Percentiles rank a stretch among this genome's conserved stretches.
These are phyloP conservation scores for Psilocybe sp. DNA, from an alignment of 768 basidiomycete genomes.

Conservation along the genomic window DNA sequence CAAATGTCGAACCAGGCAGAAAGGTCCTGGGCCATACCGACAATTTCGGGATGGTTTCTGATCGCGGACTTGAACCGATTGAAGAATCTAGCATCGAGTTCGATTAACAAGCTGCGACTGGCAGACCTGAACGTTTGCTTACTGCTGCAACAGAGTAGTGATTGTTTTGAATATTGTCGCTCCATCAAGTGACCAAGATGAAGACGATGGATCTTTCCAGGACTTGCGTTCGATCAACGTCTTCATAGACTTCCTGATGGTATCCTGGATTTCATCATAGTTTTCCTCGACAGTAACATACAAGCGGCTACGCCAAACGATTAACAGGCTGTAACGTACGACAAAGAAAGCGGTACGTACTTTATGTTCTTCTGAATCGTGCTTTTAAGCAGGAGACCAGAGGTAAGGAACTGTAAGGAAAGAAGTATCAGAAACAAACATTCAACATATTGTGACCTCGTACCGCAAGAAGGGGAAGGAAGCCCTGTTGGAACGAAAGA, in stretches of 20 bases:
- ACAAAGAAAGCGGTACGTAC: slow-evolving; percentile 8
- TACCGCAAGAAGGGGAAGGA: slow-evolving; percentile 52
- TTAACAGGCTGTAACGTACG: slow-evolving; percentile 1
- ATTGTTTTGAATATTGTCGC: slow-evolving; percentile 42
- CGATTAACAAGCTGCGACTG: slow-evolving; percentile 11
- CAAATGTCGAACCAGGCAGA: slow-evolving; percentile 47
- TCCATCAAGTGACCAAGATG: slow-evolving; percentile 25
- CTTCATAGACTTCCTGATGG: slow-evolving; percentile 39
- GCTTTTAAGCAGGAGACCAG: slow-evolving; percentile 56
- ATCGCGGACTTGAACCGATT: slow-evolving; percentile 58
- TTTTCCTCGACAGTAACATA: slow-evolving; percentile 45
- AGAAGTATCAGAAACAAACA: background rate
- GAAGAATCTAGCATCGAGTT: slow-evolving; percentile 36
- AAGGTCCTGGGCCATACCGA: slow-evolving; percentile 38
- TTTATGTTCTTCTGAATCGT: slow-evolving; percentile 52
- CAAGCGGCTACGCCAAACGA: slow-evolving; percentile 31
- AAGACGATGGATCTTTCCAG: slow-evolving; percentile 26
- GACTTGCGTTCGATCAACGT: slow-evolving; percentile 31
- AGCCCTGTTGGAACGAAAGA: slow-evolving; percentile 47
- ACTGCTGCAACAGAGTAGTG: slow-evolving; percentile 51
- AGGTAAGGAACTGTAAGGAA: slow-evolving; percentile 48
- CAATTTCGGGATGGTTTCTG: slow-evolving; percentile 42
- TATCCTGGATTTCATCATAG: slow-evolving; percentile 36
- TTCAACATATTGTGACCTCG: background rate
- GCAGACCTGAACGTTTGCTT: slow-evolving; percentile 13